phyloP scores from a whole-genome alignment of 345 rosid species.

The Aquilaria malaccensis region DNA sequence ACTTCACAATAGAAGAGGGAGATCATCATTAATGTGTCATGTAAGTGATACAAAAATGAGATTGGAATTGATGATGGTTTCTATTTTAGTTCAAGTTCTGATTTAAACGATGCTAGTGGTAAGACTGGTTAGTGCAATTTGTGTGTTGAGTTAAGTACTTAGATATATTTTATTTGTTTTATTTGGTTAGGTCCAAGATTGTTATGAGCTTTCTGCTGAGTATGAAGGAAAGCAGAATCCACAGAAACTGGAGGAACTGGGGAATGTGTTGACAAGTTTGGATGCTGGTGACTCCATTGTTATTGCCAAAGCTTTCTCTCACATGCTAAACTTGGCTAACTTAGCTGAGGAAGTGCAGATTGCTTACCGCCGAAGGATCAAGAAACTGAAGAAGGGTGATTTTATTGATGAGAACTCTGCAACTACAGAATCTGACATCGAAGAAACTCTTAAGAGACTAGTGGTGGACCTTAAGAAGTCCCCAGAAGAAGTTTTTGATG shows the following conservation, averaged over 20 bases:
- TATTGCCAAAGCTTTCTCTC: slow-evolving; percentile 77
- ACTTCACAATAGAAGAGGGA: too few relatives aligned
- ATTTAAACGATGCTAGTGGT: background rate
- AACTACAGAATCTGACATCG: slow-evolving; percentile 90
- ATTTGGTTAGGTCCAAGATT: slow-evolving; percentile 74
- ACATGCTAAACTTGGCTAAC: slow-evolving; percentile 98
- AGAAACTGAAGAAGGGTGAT: slow-evolving; percentile 82
- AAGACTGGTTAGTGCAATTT: slow-evolving; percentile 7
- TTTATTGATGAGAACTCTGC: slow-evolving; percentile 79
- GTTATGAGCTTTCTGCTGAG: slow-evolving; percentile 93
- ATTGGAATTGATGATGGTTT: background rate
- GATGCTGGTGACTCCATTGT: slow-evolving; percentile 98
- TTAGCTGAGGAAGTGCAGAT: slow-evolving; percentile 98
- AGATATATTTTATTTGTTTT: slow-evolving; percentile 9
- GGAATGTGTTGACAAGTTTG: slow-evolving; percentile 73
- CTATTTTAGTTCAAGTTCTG: background rate
- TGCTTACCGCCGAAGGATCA: slow-evolving; percentile 76
- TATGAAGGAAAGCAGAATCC: slow-evolving; percentile 79
- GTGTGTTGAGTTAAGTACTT: slow-evolving; percentile 1
- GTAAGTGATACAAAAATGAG: too few relatives aligned
- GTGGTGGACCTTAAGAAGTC: slow-evolving; percentile 72
- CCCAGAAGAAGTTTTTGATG: slow-evolving; percentile 88
- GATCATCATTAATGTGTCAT: too few relatives aligned
- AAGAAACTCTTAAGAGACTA: slow-evolving; percentile 91
- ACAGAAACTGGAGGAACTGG: slow-evolving; percentile 81